These are phyloP conservation scores for Saccharomycopsis crataegensis DNA, from an alignment of 1,139 yeast genomes.

Conservation along the genomic window DNA sequence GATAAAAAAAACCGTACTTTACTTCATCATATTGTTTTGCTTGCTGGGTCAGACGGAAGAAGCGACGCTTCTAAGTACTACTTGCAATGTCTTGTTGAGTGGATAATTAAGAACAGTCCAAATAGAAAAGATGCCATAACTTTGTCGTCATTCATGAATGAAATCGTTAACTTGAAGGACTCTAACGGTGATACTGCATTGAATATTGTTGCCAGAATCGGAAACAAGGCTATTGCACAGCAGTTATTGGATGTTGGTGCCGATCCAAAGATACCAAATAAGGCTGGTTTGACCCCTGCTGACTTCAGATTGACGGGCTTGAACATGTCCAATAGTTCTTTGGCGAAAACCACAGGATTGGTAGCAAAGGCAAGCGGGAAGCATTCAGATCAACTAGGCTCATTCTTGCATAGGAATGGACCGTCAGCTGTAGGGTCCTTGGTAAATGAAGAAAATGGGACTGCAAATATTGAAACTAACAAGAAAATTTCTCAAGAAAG, in stretches of 20 bases:
- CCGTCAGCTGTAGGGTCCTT: too few relatives aligned
- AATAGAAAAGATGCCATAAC: slow-evolving; percentile 36
- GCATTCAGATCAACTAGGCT: background rate
- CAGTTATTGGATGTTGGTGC: slow-evolving; percentile 82
- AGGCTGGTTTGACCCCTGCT: slow-evolving; percentile 75
- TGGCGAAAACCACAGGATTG: background rate
- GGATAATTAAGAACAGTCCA: slow-evolving; percentile 57
- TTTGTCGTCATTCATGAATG: slow-evolving; percentile 54
- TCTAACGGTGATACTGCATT: slow-evolving; percentile 82
- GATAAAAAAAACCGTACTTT: slow-evolving; percentile 80
- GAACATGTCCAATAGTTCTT: background rate
- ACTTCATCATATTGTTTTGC: slow-evolving; percentile 84
- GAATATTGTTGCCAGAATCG: slow-evolving; percentile 86
- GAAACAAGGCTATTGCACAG: slow-evolving; percentile 73
- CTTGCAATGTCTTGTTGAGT: slow-evolving; percentile 67
- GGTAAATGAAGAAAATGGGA: background rate
- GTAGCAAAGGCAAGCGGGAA: background rate
- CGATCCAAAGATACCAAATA: slow-evolving; percentile 68
- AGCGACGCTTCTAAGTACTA: slow-evolving; percentile 70
- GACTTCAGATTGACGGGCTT: slow-evolving; percentile 57
- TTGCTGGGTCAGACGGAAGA: slow-evolving; percentile 67
- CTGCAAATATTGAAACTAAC: slow-evolving; percentile 15
- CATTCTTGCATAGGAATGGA: background rate
- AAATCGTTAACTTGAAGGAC: slow-evolving; percentile 71
- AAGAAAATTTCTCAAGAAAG: slow-evolving; percentile 11